Percentiles rank a stretch among this genome's conserved stretches.
These are phyloP conservation scores for Kuraishia molischiana DNA, from an alignment of 805 yeast species.

Conservation along the genomic window DNA sequence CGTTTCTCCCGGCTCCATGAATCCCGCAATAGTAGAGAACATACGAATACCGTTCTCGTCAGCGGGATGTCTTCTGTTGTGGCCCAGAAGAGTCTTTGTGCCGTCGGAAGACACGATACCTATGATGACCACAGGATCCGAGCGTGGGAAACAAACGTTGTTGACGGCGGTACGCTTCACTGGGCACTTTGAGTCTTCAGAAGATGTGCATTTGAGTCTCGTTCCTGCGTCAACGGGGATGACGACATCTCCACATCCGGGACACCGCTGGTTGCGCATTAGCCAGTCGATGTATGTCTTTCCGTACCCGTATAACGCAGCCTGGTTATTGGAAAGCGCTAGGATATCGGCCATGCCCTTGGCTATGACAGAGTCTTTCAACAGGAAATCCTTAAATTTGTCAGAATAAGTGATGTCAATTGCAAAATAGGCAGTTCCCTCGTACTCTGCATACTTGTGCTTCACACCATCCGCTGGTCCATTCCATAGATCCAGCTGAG, in stretches of 20 bases:
- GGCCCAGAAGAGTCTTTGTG: constrained; percentile 58
- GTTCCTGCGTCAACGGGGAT: constrained; percentile 64
- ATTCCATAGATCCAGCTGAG: constrained; percentile 10
- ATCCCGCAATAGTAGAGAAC: constrained; percentile 89
- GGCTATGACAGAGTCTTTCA: not conserved
- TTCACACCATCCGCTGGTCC: constrained; percentile 15
- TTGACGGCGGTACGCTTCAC: constrained; percentile 40
- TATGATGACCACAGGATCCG: constrained; percentile 82
- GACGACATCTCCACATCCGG: constrained; percentile 70
- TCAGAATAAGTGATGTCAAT: constrained; percentile 38
- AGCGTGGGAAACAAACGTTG: constrained; percentile 83
- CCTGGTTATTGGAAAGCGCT: constrained; percentile 28
- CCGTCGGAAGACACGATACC: constrained; percentile 60
- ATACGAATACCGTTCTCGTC: constrained; percentile 22
- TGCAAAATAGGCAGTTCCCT: constrained; percentile 58
- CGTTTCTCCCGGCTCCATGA: constrained; percentile 91
- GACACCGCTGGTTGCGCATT: constrained; percentile 62
- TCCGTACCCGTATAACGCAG: constrained; percentile 70
- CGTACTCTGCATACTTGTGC: constrained; percentile 36
- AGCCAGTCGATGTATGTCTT: constrained; percentile 85
- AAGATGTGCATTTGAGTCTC: constrained; percentile 39
- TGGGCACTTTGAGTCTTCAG: constrained; percentile 24
- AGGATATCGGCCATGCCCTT: constrained; percentile 10
- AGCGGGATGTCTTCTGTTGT: constrained; percentile 44
- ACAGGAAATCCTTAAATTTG: constrained; percentile 8